Conservation (phyloP, 495 filamentous ascomycete genomes). For the Hypoxylon lienhwacheense region DNA sequence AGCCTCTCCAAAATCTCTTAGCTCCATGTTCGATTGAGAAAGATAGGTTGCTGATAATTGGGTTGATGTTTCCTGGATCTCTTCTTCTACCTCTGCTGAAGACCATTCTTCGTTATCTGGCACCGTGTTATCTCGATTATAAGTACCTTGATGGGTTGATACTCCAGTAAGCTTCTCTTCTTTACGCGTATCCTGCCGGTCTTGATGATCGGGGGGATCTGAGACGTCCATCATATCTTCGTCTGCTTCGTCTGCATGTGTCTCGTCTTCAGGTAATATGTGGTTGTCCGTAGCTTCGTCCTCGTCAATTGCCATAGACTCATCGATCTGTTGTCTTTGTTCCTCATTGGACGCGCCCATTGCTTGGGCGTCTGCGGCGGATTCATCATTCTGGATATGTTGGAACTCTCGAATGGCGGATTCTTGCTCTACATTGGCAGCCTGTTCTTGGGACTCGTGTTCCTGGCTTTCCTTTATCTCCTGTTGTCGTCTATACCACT, state of each 20-base stretch:
- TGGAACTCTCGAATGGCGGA: conserved; percentile 77
- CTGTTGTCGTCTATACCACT: conserved; percentile 82
- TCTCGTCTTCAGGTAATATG: conserved; percentile 51
- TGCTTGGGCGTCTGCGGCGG: conserved; percentile 81
- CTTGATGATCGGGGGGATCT: conserved; percentile 39
- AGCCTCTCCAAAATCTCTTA: conserved; percentile 60
- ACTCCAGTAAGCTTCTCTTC: conserved; percentile 48
- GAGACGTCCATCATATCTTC: conserved; percentile 45
- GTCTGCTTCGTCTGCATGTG: conserved; percentile 53
- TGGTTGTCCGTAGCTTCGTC: conserved; percentile 47
- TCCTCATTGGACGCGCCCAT: conserved; percentile 87
- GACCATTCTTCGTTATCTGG: conserved; percentile 17
- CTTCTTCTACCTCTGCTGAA: conserved; percentile 52
- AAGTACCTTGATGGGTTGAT: conserved; percentile 52
- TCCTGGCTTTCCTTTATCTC: conserved; percentile 73
- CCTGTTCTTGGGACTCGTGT: conserved; percentile 59
- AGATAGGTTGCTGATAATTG: conserved; percentile 75
- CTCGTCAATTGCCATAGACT: conserved; percentile 78
- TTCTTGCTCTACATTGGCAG: conserved; percentile 50
- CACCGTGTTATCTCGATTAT: conserved; percentile 37
- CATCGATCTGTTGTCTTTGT: conserved; percentile 77
- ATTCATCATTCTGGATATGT: conserved; percentile 81
- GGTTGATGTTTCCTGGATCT: conserved; percentile 70
- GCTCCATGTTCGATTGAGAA: conserved; percentile 44
- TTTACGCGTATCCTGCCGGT: conserved; percentile 46